A percentile compares a stretch with the other conserved stretches of the same genome.
Evolutionary conservation across 2,329 filamentous ascomycete species (phyloP).

Genomic region (Colletotrichum brevisporum): DNA sequence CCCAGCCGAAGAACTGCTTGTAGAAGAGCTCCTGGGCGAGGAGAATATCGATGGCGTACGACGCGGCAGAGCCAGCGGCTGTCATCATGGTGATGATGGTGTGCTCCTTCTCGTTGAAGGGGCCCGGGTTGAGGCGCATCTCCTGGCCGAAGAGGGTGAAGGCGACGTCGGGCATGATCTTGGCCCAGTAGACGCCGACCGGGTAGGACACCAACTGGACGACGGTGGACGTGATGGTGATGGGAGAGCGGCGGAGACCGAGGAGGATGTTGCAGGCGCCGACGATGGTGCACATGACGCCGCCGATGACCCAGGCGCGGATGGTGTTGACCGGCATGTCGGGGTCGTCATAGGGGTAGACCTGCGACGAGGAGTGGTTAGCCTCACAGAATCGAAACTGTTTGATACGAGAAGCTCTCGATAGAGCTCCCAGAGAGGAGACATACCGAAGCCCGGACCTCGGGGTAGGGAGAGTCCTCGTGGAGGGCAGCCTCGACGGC

Average conservation of each 20-base stretch:
- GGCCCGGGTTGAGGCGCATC: constrained; percentile 56
- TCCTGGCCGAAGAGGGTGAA: constrained; percentile 50
- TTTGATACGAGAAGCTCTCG: neutral
- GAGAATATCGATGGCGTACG: constrained; percentile 58
- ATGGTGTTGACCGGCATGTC: constrained; percentile 71
- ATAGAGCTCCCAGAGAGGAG: neutral
- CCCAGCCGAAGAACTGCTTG: constrained; percentile 61
- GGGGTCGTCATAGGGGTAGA: constrained; percentile 55
- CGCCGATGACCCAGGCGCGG: constrained; percentile 71
- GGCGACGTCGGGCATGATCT: constrained; percentile 48
- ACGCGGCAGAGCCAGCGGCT: constrained; percentile 51
- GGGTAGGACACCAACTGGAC: constrained; percentile 70
- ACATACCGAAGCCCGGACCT: constrained; percentile 55
- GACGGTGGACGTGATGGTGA: constrained; percentile 67
- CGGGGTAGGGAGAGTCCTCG: constrained; percentile 70
- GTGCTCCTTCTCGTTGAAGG: constrained; percentile 64
- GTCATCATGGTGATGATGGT: constrained; percentile 64
- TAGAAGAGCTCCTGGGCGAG: constrained; percentile 63
- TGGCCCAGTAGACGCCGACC: constrained; percentile 52
- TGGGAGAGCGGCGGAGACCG: constrained; percentile 62
- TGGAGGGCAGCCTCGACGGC: constrained; percentile 62
- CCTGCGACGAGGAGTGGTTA: constrained; percentile 35
- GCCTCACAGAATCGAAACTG: no score
- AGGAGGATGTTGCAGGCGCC: constrained; percentile 71
- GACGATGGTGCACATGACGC: constrained; percentile 70